Evolutionary conservation across 176 grass and related monocot genomes (phyloP).

Genomic region (Puya raimondii): DNA sequence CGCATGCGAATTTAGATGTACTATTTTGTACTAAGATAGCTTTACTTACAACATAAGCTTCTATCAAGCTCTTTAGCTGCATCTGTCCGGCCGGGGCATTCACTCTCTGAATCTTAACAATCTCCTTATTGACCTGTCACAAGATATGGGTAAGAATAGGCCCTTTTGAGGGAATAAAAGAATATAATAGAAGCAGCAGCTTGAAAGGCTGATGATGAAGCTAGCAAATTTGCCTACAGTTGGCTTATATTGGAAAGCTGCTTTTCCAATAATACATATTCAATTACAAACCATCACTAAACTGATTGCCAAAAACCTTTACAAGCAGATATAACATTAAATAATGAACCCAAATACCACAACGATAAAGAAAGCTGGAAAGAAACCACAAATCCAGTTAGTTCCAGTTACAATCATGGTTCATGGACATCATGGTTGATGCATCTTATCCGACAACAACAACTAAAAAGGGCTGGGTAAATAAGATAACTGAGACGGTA

Average conservation of each 20-base stretch:
- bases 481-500: no score
- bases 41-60: conserved; percentile 86
- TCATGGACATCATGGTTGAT: background rate
- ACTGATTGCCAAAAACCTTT: no score
- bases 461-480: no score
- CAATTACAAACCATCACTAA: no score
- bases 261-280: no score
- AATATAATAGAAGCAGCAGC: background rate
- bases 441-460: background rate
- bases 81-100: conserved; percentile 98
- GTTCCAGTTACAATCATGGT: no score
- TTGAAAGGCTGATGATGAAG: background rate
- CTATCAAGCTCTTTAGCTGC: conserved; percentile 97
- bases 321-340: no score
- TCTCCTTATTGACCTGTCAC: conserved; percentile 93
- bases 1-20: background rate
- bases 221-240: background rate
- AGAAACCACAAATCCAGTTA: no score
- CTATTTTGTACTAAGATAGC: background rate
- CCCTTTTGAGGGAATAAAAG: background rate
- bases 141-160: conserved; percentile 3
- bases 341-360: no score
- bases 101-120: conserved; percentile 98
- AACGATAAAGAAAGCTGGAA: no score
- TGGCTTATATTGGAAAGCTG: no score